phyloP scores from a whole-genome alignment of 2,329 filamentous ascomycete genomes.

The Tolypocladium ophioglossoides region DNA sequence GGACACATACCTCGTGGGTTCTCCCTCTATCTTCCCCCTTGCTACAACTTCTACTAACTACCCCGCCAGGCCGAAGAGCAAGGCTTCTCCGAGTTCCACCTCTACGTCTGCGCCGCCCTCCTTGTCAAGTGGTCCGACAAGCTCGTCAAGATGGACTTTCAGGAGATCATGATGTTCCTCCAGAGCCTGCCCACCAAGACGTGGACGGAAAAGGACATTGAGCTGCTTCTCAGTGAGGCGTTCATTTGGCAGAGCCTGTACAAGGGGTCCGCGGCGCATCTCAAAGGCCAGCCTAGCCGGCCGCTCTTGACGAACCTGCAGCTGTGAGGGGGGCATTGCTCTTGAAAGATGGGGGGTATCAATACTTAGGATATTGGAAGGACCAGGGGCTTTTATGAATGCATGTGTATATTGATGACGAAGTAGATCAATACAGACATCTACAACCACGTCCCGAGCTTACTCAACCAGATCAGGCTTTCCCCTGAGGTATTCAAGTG shows the following conservation, averaged over 20 bases:
- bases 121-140: slow-evolving; percentile 97
- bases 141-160: slow-evolving; percentile 92
- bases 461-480: neutral
- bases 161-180: slow-evolving; percentile 99
- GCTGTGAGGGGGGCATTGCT: slow-evolving; percentile 12
- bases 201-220: slow-evolving; percentile 98
- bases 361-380: neutral
- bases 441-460: neutral
- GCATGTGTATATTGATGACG: neutral
- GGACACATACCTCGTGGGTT: slow-evolving; percentile 90
- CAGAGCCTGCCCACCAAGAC: slow-evolving; percentile 85
- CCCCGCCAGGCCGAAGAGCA: slow-evolving; percentile 77
- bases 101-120: slow-evolving; percentile 97
- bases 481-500: neutral
- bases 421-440: neutral
- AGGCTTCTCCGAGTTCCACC: slow-evolving; percentile 94
- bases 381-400: neutral
- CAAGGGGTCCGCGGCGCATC: slow-evolving; percentile 84
- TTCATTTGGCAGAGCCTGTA: slow-evolving; percentile 99
- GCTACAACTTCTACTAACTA: slow-evolving; percentile 6
- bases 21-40: neutral
- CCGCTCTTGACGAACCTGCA: slow-evolving; percentile 25
- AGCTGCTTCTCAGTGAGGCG: slow-evolving; percentile 86
- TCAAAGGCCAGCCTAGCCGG: slow-evolving; percentile 43
- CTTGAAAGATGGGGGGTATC: neutral